Evolutionary conservation across 345 rosid genomes (phyloP), one percentile per base, ranked within the genome.

Genomic region (Syzygium oleosum): DNA sequence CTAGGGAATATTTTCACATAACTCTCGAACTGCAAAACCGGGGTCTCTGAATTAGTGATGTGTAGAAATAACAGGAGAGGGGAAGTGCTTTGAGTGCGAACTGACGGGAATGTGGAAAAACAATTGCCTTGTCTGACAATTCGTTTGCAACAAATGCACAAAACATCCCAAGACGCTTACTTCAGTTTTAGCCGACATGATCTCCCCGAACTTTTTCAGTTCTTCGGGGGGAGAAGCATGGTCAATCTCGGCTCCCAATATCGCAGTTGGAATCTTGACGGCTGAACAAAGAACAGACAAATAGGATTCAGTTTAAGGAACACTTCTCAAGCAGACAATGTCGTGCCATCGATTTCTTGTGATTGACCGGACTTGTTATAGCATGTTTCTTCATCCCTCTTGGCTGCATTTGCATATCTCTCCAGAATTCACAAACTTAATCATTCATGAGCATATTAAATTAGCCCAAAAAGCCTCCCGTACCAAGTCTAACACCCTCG

Each of bases 1-100:
- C 92, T 90, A 2, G 95, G 95, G 89, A 87, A 87, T 87, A 94
- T 92, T 91, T 96, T 96, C 91, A 95, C 85, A 23, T 86, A 88
- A 52, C 86, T 27, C 59, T 89, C 86, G 3, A 87, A 21, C 91
- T 90, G 89, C 88, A 85, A 52, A 22, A 19, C 34, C 4, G 2
- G 22, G 21, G 46, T 34, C 23, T 22, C 3, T 13, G 19, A n/a
- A 51, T 73, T 59, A 17, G 52, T 34, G 49, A 2, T 34, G 49
- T 19, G 49, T 73, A 38, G 80, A 73, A 38, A 38, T 73, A 73
- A 38, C 80, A 5, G 25, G 46, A 73, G 14, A 73, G 49, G 63
- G 63, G 13, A 73, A 73, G 80, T 34, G 80, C 80, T 19, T 38
- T 34, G 46, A 19, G 80, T 34, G 49, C 23, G 6, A 19, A 19